Evolutionary conservation across 352 stramenopile genomes (phyloP), one percentile per base, ranked within the genome.

Genomic region (Aphanomyces invadans): DNA sequence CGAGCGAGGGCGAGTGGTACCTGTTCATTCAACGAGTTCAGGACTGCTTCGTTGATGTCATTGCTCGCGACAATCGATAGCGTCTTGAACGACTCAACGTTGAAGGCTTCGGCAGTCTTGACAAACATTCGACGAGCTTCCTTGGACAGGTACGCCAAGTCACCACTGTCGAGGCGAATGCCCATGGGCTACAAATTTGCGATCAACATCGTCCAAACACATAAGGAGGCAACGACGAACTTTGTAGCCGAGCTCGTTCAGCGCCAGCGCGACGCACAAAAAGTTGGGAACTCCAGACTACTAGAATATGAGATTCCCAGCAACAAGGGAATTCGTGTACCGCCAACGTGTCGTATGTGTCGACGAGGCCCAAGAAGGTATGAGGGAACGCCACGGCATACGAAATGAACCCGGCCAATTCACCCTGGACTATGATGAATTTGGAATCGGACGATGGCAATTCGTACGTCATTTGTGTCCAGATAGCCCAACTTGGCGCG

Each of bases 311-410:
- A 70, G 29, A 26, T 62, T 32, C 31, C 11, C 23, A n/a, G 28
- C 28, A 7, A 65, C 1, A 21, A 78, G 68, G 11, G 36, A 26
- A 39, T 1, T 23, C 10, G 26, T 78, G 36, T 69, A 92, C 82
- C 74, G 76, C 80, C 15, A 99, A 77, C 51, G 96, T 99, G 71
- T 99, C 95, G 76, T 99, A 99, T 0, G 97, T 99, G 74, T 99
- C 97, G 29, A 99, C 90, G 2, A 99, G 85, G 61, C 95, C 97
- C 15, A 99, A 63, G 74, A 99, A 99, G 4, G 71, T 72, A 52
- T 98, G 77, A 1, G 97, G 97, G 78, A 99, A 99, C n/a, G 96
- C 92, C 28, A 92, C 76, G 15, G 96, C 97, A 69, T 99, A 99
- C 25, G 95, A 87, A 61, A 99, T 89, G 73, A 99, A 99, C 15